Conservation (phyloP, 371 early-diverging fungal species). For the Amoeboradix gromovi region DNA sequence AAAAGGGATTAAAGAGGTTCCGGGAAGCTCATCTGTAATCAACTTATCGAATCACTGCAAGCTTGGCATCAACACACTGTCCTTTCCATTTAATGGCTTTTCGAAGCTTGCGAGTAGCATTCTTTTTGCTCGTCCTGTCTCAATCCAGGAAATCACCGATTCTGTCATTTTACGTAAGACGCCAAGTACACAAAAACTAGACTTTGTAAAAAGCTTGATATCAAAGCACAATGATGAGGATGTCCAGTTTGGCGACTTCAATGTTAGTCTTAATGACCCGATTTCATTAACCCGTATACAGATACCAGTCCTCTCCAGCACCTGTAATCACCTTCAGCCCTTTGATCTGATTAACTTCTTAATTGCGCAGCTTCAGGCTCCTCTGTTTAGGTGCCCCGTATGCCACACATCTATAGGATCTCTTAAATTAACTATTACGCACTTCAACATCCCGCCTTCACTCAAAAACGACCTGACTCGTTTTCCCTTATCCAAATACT, state of each 20-base stretch:
- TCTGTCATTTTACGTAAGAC: background rate
- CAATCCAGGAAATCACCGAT: background rate
- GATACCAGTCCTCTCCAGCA: background rate
- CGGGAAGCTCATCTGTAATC: background rate
- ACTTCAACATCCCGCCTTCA: background rate
- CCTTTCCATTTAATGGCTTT: background rate
- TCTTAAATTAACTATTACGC: background rate
- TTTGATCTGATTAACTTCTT: background rate
- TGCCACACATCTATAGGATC: background rate
- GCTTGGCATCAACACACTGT: background rate
- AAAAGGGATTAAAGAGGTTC: background rate
- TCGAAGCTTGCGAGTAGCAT: background rate
- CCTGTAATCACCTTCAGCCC: background rate
- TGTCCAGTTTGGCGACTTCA: background rate
- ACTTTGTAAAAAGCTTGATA: background rate
- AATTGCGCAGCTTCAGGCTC: background rate
- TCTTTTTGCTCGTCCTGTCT: background rate
- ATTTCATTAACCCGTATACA: background rate
- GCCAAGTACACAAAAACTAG: background rate
- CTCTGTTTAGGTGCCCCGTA: background rate
- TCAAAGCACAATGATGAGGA: background rate
- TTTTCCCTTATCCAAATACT: background rate
- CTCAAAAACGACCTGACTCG: background rate
- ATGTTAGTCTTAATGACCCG: background rate
- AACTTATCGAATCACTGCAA: background rate